These are phyloP conservation scores for Naegleria gruberi DNA, from an alignment of 208 protist species.

Conservation along the genomic window DNA sequence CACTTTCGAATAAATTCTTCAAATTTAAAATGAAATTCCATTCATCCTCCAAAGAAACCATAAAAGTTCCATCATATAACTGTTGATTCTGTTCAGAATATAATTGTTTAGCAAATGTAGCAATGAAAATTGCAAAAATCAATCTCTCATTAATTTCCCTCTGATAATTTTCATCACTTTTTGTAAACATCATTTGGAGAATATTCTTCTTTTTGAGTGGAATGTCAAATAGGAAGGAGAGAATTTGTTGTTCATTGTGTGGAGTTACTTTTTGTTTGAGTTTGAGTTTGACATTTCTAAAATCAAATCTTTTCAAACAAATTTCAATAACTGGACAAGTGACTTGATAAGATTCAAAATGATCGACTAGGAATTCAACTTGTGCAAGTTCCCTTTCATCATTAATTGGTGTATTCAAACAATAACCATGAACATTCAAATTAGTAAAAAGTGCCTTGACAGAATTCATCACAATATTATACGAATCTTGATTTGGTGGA, in stretches of 20 bases:
- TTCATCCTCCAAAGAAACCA: not conserved
- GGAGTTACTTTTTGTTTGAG: not conserved
- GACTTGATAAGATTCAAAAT: not conserved
- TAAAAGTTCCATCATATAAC: not conserved
- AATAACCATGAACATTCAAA: not conserved
- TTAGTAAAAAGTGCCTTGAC: not conserved
- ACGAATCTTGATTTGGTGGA: too few species aligned
- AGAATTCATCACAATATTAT: not conserved
- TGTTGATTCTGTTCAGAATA: not conserved
- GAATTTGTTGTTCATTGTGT: not conserved
- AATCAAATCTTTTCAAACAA: slow-evolving; percentile 3
- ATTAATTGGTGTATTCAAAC: not conserved
- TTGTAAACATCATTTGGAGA: not conserved
- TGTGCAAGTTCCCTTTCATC: not conserved
- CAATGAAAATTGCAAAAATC: not conserved
- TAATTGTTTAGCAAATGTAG: not conserved
- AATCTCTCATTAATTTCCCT: not conserved
- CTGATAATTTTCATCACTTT: not conserved
- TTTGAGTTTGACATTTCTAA: not conserved
- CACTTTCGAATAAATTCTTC: not conserved
- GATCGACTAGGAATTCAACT: not conserved
- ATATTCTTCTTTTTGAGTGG: not conserved
- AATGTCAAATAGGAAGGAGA: not conserved
- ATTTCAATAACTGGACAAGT: not conserved
- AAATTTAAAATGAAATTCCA: not conserved